phyloP scores from a whole-genome alignment of 768 basidiomycete genomes.

The Hemileccinum impolitum region DNA sequence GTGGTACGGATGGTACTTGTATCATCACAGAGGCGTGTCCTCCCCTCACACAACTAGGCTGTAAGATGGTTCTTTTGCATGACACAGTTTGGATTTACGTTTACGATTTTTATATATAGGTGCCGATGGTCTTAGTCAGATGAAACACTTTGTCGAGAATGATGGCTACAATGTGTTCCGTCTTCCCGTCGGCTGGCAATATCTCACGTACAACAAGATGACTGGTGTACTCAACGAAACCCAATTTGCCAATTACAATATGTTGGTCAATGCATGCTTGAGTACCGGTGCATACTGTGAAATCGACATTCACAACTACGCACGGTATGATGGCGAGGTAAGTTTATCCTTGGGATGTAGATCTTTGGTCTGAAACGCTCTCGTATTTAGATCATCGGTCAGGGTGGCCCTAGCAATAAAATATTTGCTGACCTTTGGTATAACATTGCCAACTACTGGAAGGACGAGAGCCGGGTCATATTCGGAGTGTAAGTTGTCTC shows the following conservation, averaged over 20 bases:
- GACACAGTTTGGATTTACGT: too few relatives aligned
- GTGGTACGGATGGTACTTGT: constrained; percentile 43
- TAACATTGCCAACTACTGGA: constrained; percentile 49
- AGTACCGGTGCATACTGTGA: constrained; percentile 49
- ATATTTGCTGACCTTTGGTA: constrained; percentile 54
- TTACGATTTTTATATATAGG: constrained; percentile 1
- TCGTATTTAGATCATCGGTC: constrained; percentile 49
- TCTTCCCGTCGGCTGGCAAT: constrained; percentile 61
- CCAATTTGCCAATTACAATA: constrained; percentile 53
- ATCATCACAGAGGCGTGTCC: constrained; percentile 38
- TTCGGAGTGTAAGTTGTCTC: constrained; percentile 44
- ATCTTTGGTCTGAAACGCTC: neutral
- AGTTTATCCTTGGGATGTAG: neutral
- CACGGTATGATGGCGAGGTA: constrained; percentile 48
- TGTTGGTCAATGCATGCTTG: constrained; percentile 37
- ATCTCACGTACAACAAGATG: constrained; percentile 37
- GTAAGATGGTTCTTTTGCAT: constrained; percentile 20
- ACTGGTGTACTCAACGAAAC: constrained; percentile 40
- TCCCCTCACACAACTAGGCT: constrained; percentile 44
- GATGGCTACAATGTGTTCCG: constrained; percentile 58
- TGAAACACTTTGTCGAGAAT: constrained; percentile 55
- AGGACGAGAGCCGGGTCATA: constrained; percentile 37
- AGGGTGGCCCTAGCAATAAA: constrained; percentile 56
- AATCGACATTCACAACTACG: constrained; percentile 62
- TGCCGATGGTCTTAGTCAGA: constrained; percentile 41